Evolutionary conservation across 1,139 yeast genomes (phyloP).

Genomic region (Eremothecium cymbalariae): DNA sequence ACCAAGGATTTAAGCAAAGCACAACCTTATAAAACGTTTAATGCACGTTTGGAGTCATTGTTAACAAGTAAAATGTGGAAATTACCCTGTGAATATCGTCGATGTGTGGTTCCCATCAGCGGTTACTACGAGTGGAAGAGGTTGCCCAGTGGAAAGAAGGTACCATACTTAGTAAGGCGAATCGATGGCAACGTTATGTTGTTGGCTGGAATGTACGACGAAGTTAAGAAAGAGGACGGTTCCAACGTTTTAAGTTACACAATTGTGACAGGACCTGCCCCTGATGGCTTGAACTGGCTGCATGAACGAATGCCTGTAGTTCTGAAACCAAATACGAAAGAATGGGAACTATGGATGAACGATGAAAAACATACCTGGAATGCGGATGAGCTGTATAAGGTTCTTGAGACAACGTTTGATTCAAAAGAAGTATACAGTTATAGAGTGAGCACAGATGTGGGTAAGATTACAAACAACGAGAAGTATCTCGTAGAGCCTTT

Average conservation of each 20-base stretch:
- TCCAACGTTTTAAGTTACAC: constrained; percentile 44
- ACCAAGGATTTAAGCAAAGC: constrained; percentile 34
- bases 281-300: constrained; percentile 52
- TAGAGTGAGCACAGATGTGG: constrained; percentile 56
- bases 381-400: constrained; percentile 34
- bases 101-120: constrained; percentile 67
- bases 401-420: constrained; percentile 38
- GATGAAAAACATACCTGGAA: constrained; percentile 35
- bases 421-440: constrained; percentile 40
- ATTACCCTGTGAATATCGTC: constrained; percentile 22
- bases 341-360: constrained; percentile 58
- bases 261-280: constrained; percentile 66
- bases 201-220: constrained; percentile 59
- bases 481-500: constrained; percentile 39
- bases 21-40: constrained; percentile 42
- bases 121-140: constrained; percentile 82
- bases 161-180: constrained; percentile 60
- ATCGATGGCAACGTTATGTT: constrained; percentile 46
- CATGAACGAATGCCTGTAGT: constrained; percentile 75
- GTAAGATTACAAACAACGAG: constrained; percentile 48
- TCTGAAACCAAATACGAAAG: constrained; percentile 46
- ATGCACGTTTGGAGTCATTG: constrained; percentile 57
- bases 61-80: constrained; percentile 44
- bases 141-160: constrained; percentile 32
- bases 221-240: constrained; percentile 29